Percentiles rank a stretch among this genome's conserved stretches.
Evolutionary conservation across 176 grass and related monocot genomes (phyloP).

Genomic region (Canna indica): DNA sequence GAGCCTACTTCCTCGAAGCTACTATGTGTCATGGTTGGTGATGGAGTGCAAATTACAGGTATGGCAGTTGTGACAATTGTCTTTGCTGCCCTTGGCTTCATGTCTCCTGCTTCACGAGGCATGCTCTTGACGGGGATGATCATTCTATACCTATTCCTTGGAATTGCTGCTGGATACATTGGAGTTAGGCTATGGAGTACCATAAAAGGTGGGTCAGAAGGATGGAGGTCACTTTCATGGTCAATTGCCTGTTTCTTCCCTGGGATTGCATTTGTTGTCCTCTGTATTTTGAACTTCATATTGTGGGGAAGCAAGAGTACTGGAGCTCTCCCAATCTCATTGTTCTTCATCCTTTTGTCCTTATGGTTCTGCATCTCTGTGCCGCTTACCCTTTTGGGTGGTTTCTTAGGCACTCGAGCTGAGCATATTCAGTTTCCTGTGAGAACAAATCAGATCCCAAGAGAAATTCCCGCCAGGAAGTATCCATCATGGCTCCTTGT

Average conservation of each 20-base stretch:
- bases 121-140: constrained; percentile 4
- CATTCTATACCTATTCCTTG: background rate
- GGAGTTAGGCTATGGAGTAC: background rate
- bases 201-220: constrained; percentile 1
- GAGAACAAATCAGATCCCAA: constrained; percentile 1
- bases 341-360: background rate
- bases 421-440: constrained; percentile 4
- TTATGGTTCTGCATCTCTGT: constrained; percentile 9
- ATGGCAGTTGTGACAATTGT: background rate
- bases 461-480: constrained; percentile 1
- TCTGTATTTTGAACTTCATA: constrained; percentile 3
- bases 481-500: constrained; percentile 9
- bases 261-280: background rate
- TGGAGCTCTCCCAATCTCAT: constrained; percentile 6
- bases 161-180: constrained; percentile 3
- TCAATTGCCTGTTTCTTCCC: constrained; percentile 10
- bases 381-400: background rate
- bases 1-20: constrained; percentile 4
- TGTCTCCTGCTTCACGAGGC: constrained; percentile 7
- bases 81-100: constrained; percentile 11
- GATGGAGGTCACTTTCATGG: constrained; percentile 4
- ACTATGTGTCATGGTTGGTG: background rate
- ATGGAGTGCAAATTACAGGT: constrained; percentile 3
- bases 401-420: constrained; percentile 1
- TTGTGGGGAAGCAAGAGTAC: constrained; percentile 11